Evolutionary conservation across 1,139 yeast species (phyloP).

Genomic region (Taphrina betulina): DNA sequence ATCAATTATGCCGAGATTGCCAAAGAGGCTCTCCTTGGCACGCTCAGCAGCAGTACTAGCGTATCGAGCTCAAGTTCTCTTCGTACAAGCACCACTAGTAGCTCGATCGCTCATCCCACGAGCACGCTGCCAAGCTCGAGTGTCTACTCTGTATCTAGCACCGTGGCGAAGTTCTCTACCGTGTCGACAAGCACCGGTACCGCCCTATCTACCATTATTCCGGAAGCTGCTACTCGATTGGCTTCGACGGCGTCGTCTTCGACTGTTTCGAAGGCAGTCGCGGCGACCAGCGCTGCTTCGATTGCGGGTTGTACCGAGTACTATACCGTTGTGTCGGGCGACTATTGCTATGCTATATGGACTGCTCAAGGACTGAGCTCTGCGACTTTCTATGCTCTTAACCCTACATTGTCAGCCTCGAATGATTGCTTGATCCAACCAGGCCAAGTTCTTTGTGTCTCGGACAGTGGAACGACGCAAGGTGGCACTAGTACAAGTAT

Average conservation of each 20-base stretch:
- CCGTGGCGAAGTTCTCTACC: background rate
- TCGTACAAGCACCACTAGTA: background rate
- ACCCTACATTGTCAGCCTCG: slow-evolving; percentile 2
- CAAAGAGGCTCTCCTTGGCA: slow-evolving; percentile 46
- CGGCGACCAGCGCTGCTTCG: background rate
- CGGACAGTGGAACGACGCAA: slow-evolving; percentile 16
- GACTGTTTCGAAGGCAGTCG: slow-evolving; percentile 12
- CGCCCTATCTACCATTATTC: slow-evolving; percentile 12
- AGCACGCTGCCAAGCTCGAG: background rate
- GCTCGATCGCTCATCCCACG: background rate
- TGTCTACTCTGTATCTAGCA: background rate
- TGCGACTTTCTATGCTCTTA: slow-evolving; percentile 1
- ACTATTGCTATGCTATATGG: slow-evolving; percentile 22
- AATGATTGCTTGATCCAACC: slow-evolving; percentile 7
- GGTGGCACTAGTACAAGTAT: slow-evolving; percentile 36
- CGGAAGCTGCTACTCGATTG: slow-evolving; percentile 16
- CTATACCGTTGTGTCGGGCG: slow-evolving; percentile 13
- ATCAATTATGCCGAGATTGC: slow-evolving; percentile 50
- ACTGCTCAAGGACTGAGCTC: slow-evolving; percentile 6
- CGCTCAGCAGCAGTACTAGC: slow-evolving; percentile 27
- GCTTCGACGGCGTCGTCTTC: slow-evolving; percentile 23
- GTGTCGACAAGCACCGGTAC: background rate
- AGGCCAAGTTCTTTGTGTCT: slow-evolving; percentile 18
- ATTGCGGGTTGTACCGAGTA: background rate
- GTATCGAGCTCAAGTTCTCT: slow-evolving; percentile 30